These are phyloP conservation scores for Talaromyces sp. DNA, from an alignment of 2,329 filamentous ascomycete species.

Conservation along the genomic window DNA sequence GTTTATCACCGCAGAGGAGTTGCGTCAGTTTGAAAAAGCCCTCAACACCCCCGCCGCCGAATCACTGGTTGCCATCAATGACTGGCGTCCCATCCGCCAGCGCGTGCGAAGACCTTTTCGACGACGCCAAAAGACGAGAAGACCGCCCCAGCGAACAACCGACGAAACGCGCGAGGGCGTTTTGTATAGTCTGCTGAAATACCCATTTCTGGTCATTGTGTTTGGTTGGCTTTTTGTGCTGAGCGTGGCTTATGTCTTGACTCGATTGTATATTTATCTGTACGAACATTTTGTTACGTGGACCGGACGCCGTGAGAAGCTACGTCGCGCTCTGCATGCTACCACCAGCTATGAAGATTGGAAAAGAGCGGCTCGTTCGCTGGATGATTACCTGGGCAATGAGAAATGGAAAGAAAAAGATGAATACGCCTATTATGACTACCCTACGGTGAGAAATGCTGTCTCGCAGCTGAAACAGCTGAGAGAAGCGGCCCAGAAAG, in stretches of 20 bases:
- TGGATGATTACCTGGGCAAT: slow-evolving; percentile 78
- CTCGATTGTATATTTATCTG: slow-evolving; percentile 79
- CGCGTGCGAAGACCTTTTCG: slow-evolving; percentile 49
- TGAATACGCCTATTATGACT: slow-evolving; percentile 76
- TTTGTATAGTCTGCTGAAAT: slow-evolving; percentile 83
- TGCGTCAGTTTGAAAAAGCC: slow-evolving; percentile 73
- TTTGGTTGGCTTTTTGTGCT: slow-evolving; percentile 74
- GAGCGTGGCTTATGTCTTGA: slow-evolving; percentile 68
- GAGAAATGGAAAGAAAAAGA: slow-evolving; percentile 45
- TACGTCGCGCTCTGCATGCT: slow-evolving; percentile 65
- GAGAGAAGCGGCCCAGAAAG: slow-evolving; percentile 35
- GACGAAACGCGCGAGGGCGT: slow-evolving; percentile 95
- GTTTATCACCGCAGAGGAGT: slow-evolving; percentile 67
- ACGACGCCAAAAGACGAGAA: slow-evolving; percentile 34
- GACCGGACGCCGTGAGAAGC: slow-evolving; percentile 68
- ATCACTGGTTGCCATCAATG: slow-evolving; percentile 81
- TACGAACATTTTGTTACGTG: slow-evolving; percentile 92
- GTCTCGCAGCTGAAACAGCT: slow-evolving; percentile 62
- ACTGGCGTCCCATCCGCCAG: slow-evolving; percentile 87
- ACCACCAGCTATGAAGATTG: slow-evolving; percentile 77
- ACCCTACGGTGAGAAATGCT: slow-evolving; percentile 72
- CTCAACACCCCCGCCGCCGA: slow-evolving; percentile 74
- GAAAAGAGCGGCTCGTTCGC: slow-evolving; percentile 69
- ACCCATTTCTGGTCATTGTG: slow-evolving; percentile 79
- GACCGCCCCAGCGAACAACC: slow-evolving; percentile 50